Conservation (phyloP, 768 basidiomycete species). For the Lactarius psammicola region DNA sequence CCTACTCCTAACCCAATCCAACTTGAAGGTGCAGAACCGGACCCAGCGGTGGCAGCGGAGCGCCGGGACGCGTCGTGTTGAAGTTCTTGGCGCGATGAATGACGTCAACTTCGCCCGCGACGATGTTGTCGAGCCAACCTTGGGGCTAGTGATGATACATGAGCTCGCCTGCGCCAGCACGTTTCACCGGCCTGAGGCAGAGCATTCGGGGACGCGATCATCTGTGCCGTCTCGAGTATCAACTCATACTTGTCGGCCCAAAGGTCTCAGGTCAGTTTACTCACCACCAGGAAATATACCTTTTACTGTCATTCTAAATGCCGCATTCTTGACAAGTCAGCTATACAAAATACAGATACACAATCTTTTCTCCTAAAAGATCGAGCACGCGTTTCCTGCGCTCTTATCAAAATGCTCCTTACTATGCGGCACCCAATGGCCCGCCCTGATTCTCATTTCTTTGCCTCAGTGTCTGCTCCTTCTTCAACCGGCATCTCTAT, state of each 20-base stretch:
- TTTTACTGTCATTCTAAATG: not conserved
- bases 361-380: not conserved
- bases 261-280: not conserved
- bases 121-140: too few relatives aligned
- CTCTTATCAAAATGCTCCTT: not conserved
- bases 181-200: too few relatives aligned
- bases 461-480: not conserved
- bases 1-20: too few relatives aligned
- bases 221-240: not conserved
- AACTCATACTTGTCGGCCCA: not conserved
- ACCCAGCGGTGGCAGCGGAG: too few relatives aligned
- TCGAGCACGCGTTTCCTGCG: not conserved
- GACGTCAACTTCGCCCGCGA: too few relatives aligned
- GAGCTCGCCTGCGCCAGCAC: too few relatives aligned
- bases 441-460: slow-evolving; percentile 1
- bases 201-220: not conserved
- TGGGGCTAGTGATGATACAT: too few relatives aligned
- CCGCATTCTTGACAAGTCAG: not conserved
- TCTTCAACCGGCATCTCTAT: slow-evolving; percentile 49
- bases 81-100: too few relatives aligned
- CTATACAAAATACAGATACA: too few relatives aligned
- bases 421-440: not conserved
- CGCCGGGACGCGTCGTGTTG: too few relatives aligned
- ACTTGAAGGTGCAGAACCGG: too few relatives aligned
- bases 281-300: too few relatives aligned